Evolutionary conservation across 2,329 filamentous ascomycete genomes (phyloP), one percentile per base, ranked within the genome.

Genomic region (Camillea tinctor): DNA sequence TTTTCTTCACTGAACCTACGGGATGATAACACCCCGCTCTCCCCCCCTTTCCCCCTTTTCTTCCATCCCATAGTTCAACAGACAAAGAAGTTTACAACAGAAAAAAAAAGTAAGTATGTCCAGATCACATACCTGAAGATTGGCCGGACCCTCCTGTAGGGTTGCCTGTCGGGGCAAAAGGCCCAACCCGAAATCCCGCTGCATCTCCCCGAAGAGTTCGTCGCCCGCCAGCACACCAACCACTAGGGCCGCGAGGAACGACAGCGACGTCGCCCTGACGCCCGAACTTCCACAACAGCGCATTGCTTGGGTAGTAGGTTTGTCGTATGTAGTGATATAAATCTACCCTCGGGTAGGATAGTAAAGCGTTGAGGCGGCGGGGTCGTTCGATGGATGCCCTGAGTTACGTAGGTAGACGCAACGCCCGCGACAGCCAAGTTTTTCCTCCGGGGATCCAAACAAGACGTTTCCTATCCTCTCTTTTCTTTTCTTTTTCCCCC

Each of bases 161-260:
- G n/a, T 50, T 36, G 59, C 70, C 55, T 77, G 73, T 17, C 74
- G 70, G 50, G 73, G 60, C 48, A 75, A 67, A 20, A 74, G 50
- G 1, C 72, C 76, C 68, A 76, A 73, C 44, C 64, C 69, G 65
- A 78, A 77, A 21, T 76, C 74, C 50, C 70, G 68, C 30, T 69
- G 72, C 21, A 78, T 59, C 57, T 76, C 71, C 50, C 73, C 68
- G 72, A 57, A 30, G 13, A 65, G 21, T 11, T 65, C 57, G 24
- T 58, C 61, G 55, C 61, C 64, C 19, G 68, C 67, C 52, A 58
- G 50, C 5, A 55, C 66, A 1, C 60, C 64, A n/a, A 57, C 58
- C 26, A 63, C 21, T 26, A 69, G 52, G 19, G 53, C 59, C 20
- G 58, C 62, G n/a, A 68, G 50, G 36, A 20, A 67, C 52, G 51